phyloP scores from a whole-genome alignment of 2,329 filamentous ascomycete species.

The Colletotrichum abscissum region DNA sequence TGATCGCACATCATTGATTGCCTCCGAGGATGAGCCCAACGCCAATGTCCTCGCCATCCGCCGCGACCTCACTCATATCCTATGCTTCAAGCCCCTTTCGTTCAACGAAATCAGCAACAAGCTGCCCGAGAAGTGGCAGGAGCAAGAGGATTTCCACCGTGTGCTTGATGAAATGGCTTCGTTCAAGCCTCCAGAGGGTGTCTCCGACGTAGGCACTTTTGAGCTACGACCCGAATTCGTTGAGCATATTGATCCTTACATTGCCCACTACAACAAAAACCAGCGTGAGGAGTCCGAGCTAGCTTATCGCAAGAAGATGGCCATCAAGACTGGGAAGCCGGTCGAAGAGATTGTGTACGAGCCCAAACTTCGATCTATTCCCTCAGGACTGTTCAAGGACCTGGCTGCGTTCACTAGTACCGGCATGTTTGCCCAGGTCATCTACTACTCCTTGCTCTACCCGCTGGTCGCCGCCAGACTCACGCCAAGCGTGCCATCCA shows the following conservation, averaged over 20 bases:
- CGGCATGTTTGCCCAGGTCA: slow-evolving; percentile 87
- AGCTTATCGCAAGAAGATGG: slow-evolving; percentile 87
- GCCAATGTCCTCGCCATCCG: slow-evolving; percentile 79
- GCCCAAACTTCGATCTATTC: slow-evolving; percentile 81
- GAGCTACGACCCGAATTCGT: slow-evolving; percentile 89
- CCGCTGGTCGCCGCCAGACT: slow-evolving; percentile 75
- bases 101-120: slow-evolving; percentile 92
- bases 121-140: slow-evolving; percentile 88
- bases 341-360: slow-evolving; percentile 90
- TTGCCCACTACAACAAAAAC: slow-evolving; percentile 95
- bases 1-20: slow-evolving; percentile 84
- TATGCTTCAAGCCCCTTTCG: slow-evolving; percentile 96
- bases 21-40: slow-evolving; percentile 72
- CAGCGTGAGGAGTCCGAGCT: slow-evolving; percentile 95
- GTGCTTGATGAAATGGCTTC: slow-evolving; percentile 89
- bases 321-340: slow-evolving; percentile 85
- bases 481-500: slow-evolving; percentile 81
- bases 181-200: slow-evolving; percentile 89
- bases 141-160: slow-evolving; percentile 87
- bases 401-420: slow-evolving; percentile 86
- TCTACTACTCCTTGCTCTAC: slow-evolving; percentile 90
- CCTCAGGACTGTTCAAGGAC: slow-evolving; percentile 79
- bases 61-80: slow-evolving; percentile 89
- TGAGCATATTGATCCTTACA: slow-evolving; percentile 93
- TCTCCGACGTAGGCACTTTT: slow-evolving; percentile 94